Conservation (phyloP, 345 rosid genomes). For the Litchi chinensis region DNA sequence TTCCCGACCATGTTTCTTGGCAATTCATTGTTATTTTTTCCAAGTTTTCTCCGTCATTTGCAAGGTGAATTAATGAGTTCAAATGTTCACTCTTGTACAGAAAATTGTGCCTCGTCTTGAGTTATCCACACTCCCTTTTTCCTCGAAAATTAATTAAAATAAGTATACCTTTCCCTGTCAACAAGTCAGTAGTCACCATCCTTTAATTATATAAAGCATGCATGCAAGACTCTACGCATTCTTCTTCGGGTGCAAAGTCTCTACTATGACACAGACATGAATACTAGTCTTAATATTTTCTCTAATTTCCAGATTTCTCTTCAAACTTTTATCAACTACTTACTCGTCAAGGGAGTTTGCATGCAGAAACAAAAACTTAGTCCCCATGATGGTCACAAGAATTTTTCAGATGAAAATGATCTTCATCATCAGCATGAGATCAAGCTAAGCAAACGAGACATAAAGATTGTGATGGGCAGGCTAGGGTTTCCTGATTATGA, state of each 20-base stretch:
- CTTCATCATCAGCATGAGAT: neutral
- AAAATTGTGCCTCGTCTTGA: too few relatives aligned
- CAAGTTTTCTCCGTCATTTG: too few relatives aligned
- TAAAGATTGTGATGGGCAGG: conserved; percentile 26
- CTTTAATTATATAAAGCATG: neutral
- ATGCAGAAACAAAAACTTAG: neutral
- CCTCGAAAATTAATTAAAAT: neutral
- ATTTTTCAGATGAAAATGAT: neutral
- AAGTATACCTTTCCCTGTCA: too few relatives aligned
- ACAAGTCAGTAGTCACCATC: neutral
- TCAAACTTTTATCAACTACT: neutral
- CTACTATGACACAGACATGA: neutral
- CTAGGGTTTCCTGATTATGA: conserved; percentile 16
- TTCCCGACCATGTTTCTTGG: neutral
- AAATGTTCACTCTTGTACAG: too few relatives aligned
- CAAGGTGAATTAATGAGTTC: too few relatives aligned
- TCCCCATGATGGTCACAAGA: neutral
- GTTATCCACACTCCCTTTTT: neutral
- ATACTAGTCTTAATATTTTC: neutral
- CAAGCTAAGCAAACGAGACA: conserved; percentile 10
- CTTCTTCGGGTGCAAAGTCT: neutral
- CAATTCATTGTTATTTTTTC: neutral
- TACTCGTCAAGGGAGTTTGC: neutral
- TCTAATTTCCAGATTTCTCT: neutral
- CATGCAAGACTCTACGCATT: neutral